phyloP scores from a whole-genome alignment of 345 rosid genomes.

The Nephelium lappaceum region DNA sequence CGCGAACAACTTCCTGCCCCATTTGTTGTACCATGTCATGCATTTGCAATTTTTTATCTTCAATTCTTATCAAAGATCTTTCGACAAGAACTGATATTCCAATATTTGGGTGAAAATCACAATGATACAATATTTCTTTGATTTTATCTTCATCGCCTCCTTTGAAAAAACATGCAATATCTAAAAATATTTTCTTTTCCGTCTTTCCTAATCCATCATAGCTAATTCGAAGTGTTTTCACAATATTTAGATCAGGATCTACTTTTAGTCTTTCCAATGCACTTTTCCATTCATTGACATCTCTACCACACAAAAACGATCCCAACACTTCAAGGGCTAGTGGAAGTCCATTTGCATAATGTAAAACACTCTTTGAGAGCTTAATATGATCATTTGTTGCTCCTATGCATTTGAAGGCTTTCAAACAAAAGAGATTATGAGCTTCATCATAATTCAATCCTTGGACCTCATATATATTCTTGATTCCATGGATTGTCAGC shows the following conservation, averaged over 20 bases:
- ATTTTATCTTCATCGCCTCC: not conserved
- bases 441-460: not conserved
- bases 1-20: not conserved
- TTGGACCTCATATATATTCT: not conserved
- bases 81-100: constrained; percentile 15
- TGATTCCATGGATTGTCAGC: not conserved
- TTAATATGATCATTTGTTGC: not conserved
- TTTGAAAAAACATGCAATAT: not conserved
- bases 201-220: not conserved
- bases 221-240: not conserved
- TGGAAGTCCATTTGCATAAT: not conserved
- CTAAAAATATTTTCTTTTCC: not conserved
- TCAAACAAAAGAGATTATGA: not conserved
- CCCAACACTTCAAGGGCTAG: not conserved
- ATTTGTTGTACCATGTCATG: constrained; percentile 35
- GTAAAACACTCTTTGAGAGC: not conserved
- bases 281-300: constrained; percentile 3
- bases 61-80: constrained; percentile 26
- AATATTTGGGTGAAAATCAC: not conserved
- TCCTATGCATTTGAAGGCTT: not conserved
- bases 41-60: constrained; percentile 29
- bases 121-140: constrained; percentile 1
- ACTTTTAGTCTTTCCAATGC: constrained; percentile 9
- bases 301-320: not conserved
- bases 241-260: constrained; percentile 10